Evolutionary conservation across 2,329 filamentous ascomycete genomes (phyloP).

Genomic region (Ophiognomonia clavigignenti-juglandacearum): DNA sequence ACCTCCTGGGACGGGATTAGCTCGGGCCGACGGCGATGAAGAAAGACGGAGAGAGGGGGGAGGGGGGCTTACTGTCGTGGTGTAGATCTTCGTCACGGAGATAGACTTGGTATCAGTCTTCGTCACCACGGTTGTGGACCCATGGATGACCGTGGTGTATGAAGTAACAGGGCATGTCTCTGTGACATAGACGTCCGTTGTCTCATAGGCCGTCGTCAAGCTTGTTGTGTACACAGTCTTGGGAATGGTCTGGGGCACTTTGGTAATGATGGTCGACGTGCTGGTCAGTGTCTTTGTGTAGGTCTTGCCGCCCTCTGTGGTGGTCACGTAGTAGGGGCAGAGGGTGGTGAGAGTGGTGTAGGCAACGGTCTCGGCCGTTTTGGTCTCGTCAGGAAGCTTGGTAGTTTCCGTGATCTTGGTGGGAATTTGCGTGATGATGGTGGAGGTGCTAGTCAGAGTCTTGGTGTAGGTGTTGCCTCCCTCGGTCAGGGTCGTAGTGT

Average conservation of each 20-base stretch:
- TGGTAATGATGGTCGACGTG: slow-evolving; percentile 13
- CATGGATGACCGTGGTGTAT: slow-evolving; percentile 38
- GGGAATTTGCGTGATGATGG: slow-evolving; percentile 14
- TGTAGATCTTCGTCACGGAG: slow-evolving; percentile 28
- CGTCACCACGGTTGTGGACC: slow-evolving; percentile 36
- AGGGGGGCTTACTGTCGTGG: slow-evolving; percentile 1
- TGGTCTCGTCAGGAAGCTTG: slow-evolving; percentile 5
- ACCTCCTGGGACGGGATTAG: slow-evolving; percentile 27
- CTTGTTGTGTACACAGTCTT: slow-evolving; percentile 28
- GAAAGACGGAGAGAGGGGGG: background rate
- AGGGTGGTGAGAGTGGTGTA: slow-evolving; percentile 9
- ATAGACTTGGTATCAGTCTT: slow-evolving; percentile 38
- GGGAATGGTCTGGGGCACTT: slow-evolving; percentile 11
- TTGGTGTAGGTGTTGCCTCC: slow-evolving; percentile 15
- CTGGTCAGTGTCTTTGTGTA: slow-evolving; percentile 16
- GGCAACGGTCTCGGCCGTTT: slow-evolving; percentile 2
- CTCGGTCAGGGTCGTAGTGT: slow-evolving; percentile 2
- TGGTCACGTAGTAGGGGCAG: slow-evolving; percentile 9
- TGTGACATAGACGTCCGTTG: slow-evolving; percentile 32
- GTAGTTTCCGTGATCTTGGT: slow-evolving; percentile 8
- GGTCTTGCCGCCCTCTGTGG: slow-evolving; percentile 11
- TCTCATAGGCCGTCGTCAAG: slow-evolving; percentile 28
- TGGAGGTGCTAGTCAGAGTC: slow-evolving; percentile 14
- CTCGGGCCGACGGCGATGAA: too few species aligned
- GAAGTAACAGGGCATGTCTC: slow-evolving; percentile 34